Conservation (phyloP, 345 rosid species). For the Fremontodendron californicum region DNA sequence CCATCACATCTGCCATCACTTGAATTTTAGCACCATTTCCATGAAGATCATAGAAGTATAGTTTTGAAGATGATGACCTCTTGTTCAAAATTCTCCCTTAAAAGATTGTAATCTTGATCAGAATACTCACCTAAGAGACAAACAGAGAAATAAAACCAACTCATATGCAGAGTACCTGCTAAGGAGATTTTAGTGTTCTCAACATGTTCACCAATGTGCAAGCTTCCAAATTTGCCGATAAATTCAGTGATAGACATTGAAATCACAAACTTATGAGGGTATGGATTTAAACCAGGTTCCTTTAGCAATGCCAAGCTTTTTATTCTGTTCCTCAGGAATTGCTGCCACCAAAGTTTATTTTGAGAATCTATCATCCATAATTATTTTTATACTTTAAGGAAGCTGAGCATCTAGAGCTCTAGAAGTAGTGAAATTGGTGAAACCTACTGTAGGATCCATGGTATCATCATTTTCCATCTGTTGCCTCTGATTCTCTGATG, state of each 20-base stretch:
- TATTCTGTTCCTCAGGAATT: conserved; percentile 2
- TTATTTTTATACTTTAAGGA: not conserved
- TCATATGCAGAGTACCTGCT: not conserved
- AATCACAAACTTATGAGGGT: not conserved
- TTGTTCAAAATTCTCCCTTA: conserved; percentile 6
- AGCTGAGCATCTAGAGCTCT: not conserved
- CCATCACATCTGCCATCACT: conserved; percentile 6
- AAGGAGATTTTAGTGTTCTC: conserved; percentile 7
- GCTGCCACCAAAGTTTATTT: conserved; percentile 6
- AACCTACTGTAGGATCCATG: not conserved
- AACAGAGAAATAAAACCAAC: not conserved
- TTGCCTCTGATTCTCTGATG: not conserved
- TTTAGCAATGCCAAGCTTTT: not conserved
- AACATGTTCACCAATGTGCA: not conserved
- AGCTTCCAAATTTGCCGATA: not conserved
- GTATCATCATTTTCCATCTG: not conserved
- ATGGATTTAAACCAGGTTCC: conserved; percentile 5
- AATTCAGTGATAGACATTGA: not conserved
- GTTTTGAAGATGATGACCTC: not conserved
- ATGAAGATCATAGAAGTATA: not conserved
- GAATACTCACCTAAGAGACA: not conserved
- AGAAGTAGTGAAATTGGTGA: not conserved
- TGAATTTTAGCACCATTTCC: conserved; percentile 7
- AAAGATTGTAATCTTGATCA: not conserved
- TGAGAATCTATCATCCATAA: not conserved